Evolutionary conservation across 2,329 filamentous ascomycete species (phyloP).

Genomic region (Ascochyta lentis): DNA sequence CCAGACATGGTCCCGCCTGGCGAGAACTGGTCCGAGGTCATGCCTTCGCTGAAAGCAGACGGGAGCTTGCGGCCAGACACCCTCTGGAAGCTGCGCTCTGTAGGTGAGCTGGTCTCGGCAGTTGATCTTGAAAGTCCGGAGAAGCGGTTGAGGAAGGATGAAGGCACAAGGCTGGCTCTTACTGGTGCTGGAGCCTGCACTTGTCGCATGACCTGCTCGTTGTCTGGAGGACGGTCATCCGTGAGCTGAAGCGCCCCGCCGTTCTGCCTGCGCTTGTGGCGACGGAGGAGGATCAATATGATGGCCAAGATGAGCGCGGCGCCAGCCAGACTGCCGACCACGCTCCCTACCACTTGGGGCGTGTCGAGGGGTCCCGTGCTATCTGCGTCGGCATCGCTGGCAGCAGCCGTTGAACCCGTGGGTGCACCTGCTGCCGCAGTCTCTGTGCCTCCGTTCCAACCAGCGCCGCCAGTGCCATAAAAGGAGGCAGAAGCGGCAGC

Average conservation of each 20-base stretch:
- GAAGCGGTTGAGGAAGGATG: slow-evolving; percentile 47
- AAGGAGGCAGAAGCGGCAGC: slow-evolving; percentile 11
- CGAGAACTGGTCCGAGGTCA: slow-evolving; percentile 50
- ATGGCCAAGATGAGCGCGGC: slow-evolving; percentile 59
- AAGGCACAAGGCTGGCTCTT: slow-evolving; percentile 50
- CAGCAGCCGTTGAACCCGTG: slow-evolving; percentile 19
- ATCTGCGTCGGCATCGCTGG: slow-evolving; percentile 12
- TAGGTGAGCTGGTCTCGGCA: slow-evolving; percentile 46
- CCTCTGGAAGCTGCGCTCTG: slow-evolving; percentile 55
- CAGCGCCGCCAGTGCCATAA: slow-evolving; percentile 5
- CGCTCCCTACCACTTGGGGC: slow-evolving; percentile 65
- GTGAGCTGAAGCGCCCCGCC: slow-evolving; percentile 41
- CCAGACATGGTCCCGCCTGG: slow-evolving; percentile 44
- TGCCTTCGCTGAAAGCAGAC: slow-evolving; percentile 57
- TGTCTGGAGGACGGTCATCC: slow-evolving; percentile 34
- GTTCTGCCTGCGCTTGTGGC: slow-evolving; percentile 53
- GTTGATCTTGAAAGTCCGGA: slow-evolving; percentile 49
- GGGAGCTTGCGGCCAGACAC: slow-evolving; percentile 58
- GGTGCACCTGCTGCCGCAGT: slow-evolving; percentile 24
- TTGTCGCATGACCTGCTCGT: slow-evolving; percentile 48
- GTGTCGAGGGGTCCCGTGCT: slow-evolving; percentile 50
- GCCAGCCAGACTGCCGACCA: slow-evolving; percentile 68
- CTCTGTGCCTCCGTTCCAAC: slow-evolving; percentile 9
- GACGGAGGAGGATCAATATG: slow-evolving; percentile 60
- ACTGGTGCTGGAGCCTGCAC: slow-evolving; percentile 41